Evolutionary conservation across 352 stramenopile genomes (phyloP).

Genomic region (Phytophthora syringae): DNA sequence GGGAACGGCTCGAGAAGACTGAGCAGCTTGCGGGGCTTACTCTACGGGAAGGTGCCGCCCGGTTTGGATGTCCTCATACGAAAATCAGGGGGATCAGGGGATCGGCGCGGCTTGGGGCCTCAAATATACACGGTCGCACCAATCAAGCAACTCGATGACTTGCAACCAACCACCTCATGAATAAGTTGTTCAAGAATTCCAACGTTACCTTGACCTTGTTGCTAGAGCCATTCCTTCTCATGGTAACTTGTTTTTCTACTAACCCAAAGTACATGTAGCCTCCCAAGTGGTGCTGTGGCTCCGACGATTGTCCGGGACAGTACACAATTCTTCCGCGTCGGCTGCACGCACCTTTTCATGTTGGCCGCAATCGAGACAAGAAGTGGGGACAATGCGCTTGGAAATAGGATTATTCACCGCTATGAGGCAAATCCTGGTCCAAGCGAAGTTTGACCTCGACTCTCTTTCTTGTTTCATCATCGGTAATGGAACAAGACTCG

Average conservation of each 20-base stretch:
- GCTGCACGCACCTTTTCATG: conserved; percentile 51
- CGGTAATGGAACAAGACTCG: background rate
- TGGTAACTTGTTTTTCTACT: too few species aligned
- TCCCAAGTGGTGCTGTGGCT: too few species aligned
- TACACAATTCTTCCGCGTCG: too few species aligned
- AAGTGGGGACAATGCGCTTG: too few species aligned
- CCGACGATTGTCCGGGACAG: too few species aligned
- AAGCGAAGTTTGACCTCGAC: background rate
- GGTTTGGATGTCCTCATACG: background rate
- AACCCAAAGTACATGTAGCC: too few species aligned
- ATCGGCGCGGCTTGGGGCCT: conserved; percentile 1
- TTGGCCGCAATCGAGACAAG: conserved; percentile 36
- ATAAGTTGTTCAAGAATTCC: too few species aligned
- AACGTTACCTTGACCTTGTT: too few species aligned
- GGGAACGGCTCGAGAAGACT: conserved; percentile 8
- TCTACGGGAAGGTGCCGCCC: conserved; percentile 16
- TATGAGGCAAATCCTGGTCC: background rate
- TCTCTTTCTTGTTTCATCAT: conserved; percentile 13
- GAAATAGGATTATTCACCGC: too few species aligned
- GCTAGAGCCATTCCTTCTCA: too few species aligned
- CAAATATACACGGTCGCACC: conserved; percentile 5
- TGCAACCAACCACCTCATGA: background rate
- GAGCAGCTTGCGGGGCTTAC: conserved; percentile 19
- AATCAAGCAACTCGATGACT: background rate
- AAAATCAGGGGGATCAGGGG: conserved; percentile 22